phyloP scores from a whole-genome alignment of 2,329 filamentous ascomycete genomes.

The Drechslerella coelobrocha region DNA sequence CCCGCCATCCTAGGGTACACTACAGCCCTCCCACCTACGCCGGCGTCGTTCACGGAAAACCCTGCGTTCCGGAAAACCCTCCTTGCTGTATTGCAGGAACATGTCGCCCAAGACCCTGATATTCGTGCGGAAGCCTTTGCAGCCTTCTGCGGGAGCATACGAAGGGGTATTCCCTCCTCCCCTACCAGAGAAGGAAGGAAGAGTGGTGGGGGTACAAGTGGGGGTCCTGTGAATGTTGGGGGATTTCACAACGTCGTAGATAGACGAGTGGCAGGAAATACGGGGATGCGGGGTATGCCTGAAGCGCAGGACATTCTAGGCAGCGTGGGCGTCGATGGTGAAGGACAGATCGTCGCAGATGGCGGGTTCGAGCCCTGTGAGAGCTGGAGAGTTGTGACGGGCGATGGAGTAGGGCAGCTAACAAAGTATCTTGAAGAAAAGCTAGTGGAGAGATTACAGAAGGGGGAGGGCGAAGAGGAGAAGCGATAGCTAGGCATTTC shows the following conservation, averaged over 20 bases:
- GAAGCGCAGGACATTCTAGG: slow-evolving; percentile 75
- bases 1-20: slow-evolving; percentile 68
- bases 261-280: slow-evolving; percentile 65
- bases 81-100: slow-evolving; percentile 64
- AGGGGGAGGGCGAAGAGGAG: slow-evolving; percentile 61
- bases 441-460: slow-evolving; percentile 63
- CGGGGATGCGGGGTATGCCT: slow-evolving; percentile 69
- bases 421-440: slow-evolving; percentile 66
- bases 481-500: background rate
- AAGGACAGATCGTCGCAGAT: slow-evolving; percentile 64
- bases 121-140: slow-evolving; percentile 64
- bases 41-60: slow-evolving; percentile 68
- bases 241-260: slow-evolving; percentile 70
- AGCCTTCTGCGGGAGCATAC: slow-evolving; percentile 64
- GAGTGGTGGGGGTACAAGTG: slow-evolving; percentile 35
- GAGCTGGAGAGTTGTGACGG: slow-evolving; percentile 70
- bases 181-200: slow-evolving; percentile 50
- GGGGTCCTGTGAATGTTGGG: slow-evolving; percentile 62
- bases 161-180: slow-evolving; percentile 44
- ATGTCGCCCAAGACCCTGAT: slow-evolving; percentile 66
- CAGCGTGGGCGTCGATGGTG: slow-evolving; percentile 69
- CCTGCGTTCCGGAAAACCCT: slow-evolving; percentile 67
- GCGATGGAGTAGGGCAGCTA: slow-evolving; percentile 68
- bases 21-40: slow-evolving; percentile 67
- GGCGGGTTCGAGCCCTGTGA: slow-evolving; percentile 59